Percentiles rank a stretch among this genome's conserved stretches.
Conservation (phyloP, 148 eudicot genomes). For the Euryodendron excelsum region DNA sequence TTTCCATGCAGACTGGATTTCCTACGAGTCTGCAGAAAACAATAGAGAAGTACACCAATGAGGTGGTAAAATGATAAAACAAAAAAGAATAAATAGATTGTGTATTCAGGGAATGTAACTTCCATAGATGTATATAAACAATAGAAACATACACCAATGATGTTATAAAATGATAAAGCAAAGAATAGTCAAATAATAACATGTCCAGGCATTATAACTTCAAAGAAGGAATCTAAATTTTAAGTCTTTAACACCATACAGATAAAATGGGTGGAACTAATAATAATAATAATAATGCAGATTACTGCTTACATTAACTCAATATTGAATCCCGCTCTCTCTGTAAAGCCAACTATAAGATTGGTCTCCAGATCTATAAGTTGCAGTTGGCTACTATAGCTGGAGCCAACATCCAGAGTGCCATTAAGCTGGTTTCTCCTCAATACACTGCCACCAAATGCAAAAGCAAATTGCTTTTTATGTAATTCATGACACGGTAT, state of each 20-base stretch:
- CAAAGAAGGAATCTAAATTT: background rate
- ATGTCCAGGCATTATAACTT: background rate
- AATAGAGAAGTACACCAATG: background rate
- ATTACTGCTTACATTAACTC: conserved; percentile 38
- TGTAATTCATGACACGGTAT: background rate
- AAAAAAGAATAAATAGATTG: background rate
- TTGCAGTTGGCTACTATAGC: conserved; percentile 39
- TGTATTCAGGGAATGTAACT: no score
- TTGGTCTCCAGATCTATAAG: conserved; percentile 49
- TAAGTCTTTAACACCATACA: background rate
- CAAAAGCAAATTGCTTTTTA: background rate
- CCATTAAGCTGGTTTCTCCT: conserved; percentile 42
- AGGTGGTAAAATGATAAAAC: background rate
- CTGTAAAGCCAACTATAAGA: conserved; percentile 22
- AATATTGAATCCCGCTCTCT: conserved; percentile 18
- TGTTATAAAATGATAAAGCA: no score
- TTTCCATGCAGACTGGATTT: conserved; percentile 48
- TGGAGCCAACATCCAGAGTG: conserved; percentile 33
- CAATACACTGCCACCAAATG: conserved; percentile 28
- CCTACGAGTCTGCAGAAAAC: conserved; percentile 48
- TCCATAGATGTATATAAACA: no score
- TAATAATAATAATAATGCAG: background rate
- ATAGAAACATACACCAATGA: no score
- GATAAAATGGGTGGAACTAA: background rate
- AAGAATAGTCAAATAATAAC: no score